Percentiles rank a stretch among this genome's conserved stretches.
These are phyloP conservation scores for Cicer chorassanicum DNA, from an alignment of 306 rosid species.

Conservation along the genomic window DNA sequence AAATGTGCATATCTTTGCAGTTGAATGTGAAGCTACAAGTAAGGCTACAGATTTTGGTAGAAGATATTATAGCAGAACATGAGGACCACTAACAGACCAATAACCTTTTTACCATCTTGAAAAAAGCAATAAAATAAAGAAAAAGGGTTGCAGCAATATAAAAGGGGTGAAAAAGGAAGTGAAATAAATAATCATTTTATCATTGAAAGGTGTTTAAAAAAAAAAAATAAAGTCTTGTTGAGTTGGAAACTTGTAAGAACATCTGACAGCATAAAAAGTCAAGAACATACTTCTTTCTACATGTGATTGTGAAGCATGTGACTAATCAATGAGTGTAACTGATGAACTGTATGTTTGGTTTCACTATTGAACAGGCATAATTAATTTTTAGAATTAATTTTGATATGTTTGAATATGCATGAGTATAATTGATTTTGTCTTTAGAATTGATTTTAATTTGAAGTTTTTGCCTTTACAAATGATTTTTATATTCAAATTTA, in stretches of 20 bases:
- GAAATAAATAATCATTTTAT: slow-evolving; percentile 32
- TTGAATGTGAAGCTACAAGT: slow-evolving; percentile 8
- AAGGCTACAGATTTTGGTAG: slow-evolving; percentile 1
- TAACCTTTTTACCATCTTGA: not conserved
- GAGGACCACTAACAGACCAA: slow-evolving; percentile 36
- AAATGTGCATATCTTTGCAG: slow-evolving; percentile 16
- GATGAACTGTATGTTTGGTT: not conserved
- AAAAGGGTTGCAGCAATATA: slow-evolving; percentile 13
- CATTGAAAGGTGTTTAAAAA: not conserved
- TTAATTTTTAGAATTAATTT: too few species aligned
- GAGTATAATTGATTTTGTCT: not conserved
- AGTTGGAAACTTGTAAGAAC: slow-evolving; percentile 37
- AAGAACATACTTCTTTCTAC: not conserved
- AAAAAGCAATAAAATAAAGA: slow-evolving; percentile 35
- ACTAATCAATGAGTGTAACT: not conserved
- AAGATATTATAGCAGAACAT: slow-evolving; percentile 39
- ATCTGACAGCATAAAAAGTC: slow-evolving; percentile 18
- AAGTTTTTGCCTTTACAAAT: too few species aligned
- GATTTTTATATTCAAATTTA: too few species aligned
- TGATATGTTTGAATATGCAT: too few species aligned
- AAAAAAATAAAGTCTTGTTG: slow-evolving; percentile 25
- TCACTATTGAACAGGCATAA: too few species aligned
- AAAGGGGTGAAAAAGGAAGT: slow-evolving; percentile 7
- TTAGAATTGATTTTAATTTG: too few species aligned
- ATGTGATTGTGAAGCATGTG: slow-evolving; percentile 37